Evolutionary conservation across 2,329 filamentous ascomycete genomes (phyloP), one percentile per base, ranked within the genome.

Genomic region (Colletotrichum spinosum): DNA sequence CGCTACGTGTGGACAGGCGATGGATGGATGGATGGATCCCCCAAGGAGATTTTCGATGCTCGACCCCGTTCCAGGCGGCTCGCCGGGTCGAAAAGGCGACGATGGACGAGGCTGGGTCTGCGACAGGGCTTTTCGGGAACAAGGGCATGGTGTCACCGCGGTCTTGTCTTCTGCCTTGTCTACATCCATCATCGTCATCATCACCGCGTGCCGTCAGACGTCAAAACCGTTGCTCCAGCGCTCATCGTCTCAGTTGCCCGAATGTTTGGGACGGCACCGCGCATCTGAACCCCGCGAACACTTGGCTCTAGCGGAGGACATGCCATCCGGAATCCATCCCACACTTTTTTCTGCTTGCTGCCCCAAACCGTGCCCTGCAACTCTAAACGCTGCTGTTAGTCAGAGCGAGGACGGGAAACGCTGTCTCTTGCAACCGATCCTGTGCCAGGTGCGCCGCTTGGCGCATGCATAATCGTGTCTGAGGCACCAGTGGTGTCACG

Each of bases 401-500:
- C 48, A 17, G 41, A 54, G 63, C 37, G 41, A 45, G 33, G 12
- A 49, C 5, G 33, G 25, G 8, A 4, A 33, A 15, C 17, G 15
- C 17, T 48, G 48, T 63, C 25, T 25, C 44, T 66, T 46, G 63
- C 59, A 66, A 66, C 63, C 49, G 15, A 9, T 38, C 33, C 15
- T 41, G 63, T 66, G 53, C 63, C 63, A 63, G 63, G 63, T 66
- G 53, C 59, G 39, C 38, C 53, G 37, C 67, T 69, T 69, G 67
- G 67, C 61, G 59, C 61, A 50, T 68, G 58, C 61, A 68, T 56
- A 61, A 68, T 63, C 55, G 58, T 55, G 25, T 59, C 49, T 68
- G 67, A 69, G 58, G 65, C 67, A 68, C 54, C 41, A 60, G 53
- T 39, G 65, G 57, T 64, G 67, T 68, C 60, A 67, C 67, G 65